Percentiles rank a stretch among this genome's conserved stretches.
Conservation (phyloP, 169 alveolate species). For the Babesia bigemina region DNA sequence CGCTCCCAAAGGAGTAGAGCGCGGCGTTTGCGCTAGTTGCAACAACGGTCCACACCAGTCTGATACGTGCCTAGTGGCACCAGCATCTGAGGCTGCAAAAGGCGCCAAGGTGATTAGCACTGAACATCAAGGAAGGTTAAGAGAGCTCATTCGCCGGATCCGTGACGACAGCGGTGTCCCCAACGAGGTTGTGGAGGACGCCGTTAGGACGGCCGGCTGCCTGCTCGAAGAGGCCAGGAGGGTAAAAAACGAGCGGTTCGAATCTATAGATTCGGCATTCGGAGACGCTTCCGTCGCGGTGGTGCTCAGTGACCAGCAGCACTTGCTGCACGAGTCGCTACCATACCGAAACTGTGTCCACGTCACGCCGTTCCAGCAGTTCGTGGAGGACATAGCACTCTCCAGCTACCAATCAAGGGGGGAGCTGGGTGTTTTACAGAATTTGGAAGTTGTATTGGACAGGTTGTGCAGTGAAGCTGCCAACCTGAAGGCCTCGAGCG, state of each 20-base stretch:
- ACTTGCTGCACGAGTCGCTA: background rate
- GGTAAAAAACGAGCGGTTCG: background rate
- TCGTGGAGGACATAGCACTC: constrained; percentile 19
- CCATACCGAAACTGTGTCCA: background rate
- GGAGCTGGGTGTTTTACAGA: background rate
- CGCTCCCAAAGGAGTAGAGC: too few species aligned
- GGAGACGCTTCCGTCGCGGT: background rate
- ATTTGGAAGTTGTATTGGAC: too few species aligned
- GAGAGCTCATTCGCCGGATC: background rate
- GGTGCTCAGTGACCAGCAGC: background rate
- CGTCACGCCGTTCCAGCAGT: background rate
- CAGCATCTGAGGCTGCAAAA: background rate
- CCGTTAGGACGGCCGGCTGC: background rate
- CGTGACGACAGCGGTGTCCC: background rate
- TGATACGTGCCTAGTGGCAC: too few species aligned
- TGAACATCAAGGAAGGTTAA: background rate
- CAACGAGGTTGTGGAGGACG: background rate
- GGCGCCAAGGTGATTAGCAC: background rate
- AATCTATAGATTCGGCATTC: background rate
- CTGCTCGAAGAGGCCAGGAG: background rate
- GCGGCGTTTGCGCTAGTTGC: too few species aligned
- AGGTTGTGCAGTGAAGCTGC: background rate
- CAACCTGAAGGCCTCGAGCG: background rate
- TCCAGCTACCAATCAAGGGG: constrained; percentile 10
- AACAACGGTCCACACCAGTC: too few species aligned